Percentiles rank a stretch among this genome's conserved stretches.
These are phyloP conservation scores for Suhomyces prunicola DNA, from an alignment of 805 yeast genomes.

Conservation along the genomic window DNA sequence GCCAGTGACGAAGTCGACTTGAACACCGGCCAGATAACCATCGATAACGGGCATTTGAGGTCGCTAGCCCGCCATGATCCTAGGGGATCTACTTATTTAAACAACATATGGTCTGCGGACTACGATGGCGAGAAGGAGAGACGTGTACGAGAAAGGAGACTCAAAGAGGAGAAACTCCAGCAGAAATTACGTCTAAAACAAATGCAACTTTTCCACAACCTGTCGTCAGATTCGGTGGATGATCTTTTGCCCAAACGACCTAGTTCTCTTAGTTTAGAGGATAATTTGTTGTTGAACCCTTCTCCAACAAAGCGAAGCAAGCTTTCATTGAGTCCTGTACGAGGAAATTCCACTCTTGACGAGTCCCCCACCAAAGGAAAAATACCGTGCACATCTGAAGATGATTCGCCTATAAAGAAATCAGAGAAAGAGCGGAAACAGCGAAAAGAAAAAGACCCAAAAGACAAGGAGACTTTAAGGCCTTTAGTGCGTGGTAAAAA, in stretches of 20 bases:
- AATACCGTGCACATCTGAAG: neutral
- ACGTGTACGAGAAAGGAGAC: slow-evolving; percentile 7
- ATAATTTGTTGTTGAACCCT: slow-evolving; percentile 1
- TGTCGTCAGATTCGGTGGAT: slow-evolving; percentile 1
- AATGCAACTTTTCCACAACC: slow-evolving; percentile 1
- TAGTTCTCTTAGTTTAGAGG: neutral
- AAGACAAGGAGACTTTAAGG: too few relatives aligned
- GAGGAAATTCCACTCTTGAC: neutral
- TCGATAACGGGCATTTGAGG: slow-evolving; percentile 67
- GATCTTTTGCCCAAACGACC: neutral
- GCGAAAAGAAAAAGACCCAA: neutral
- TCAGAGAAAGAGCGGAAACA: neutral
- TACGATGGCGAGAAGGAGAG: slow-evolving; percentile 26
- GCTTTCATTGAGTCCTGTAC: neutral
- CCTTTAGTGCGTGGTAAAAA: neutral
- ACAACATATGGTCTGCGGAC: slow-evolving; percentile 37
- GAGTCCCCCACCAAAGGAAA: slow-evolving; percentile 2
- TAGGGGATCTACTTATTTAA: neutral
- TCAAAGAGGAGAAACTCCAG: slow-evolving; percentile 5
- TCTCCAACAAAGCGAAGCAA: slow-evolving; percentile 5
- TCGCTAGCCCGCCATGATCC: slow-evolving; percentile 33
- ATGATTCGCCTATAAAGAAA: neutral
- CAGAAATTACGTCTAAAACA: slow-evolving; percentile 17
- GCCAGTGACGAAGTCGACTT: slow-evolving; percentile 69
- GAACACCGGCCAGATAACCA: slow-evolving; percentile 57